Evolutionary conservation across 208 protist species (phyloP).

Genomic region (Crithidia acanthocephali): DNA sequence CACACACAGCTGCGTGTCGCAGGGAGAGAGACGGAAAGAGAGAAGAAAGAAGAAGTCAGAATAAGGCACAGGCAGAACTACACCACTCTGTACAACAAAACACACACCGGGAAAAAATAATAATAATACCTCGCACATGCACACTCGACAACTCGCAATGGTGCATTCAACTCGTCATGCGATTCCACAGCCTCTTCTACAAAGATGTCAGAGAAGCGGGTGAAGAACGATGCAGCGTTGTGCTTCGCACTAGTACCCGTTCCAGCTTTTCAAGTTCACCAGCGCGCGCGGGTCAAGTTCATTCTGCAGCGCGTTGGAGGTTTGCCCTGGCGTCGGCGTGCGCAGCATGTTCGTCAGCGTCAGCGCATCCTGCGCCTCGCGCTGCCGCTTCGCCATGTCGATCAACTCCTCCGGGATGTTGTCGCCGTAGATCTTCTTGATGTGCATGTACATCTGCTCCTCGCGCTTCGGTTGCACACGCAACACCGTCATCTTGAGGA

Average conservation of each 20-base stretch:
- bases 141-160: too few species aligned
- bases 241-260: constrained; percentile 48
- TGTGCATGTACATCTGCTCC: constrained; percentile 86
- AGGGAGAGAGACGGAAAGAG: too few species aligned
- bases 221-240: neutral
- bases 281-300: constrained; percentile 78
- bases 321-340: constrained; percentile 80
- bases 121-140: too few species aligned
- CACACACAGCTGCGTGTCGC: too few species aligned
- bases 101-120: too few species aligned
- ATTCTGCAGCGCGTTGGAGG: constrained; percentile 78
- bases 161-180: too few species aligned
- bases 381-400: constrained; percentile 62
- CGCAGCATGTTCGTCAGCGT: constrained; percentile 78
- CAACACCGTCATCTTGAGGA: constrained; percentile 75
- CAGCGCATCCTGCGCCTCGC: constrained; percentile 79
- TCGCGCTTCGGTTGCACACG: constrained; percentile 84
- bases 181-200: too few species aligned
- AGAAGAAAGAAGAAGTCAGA: too few species aligned
- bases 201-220: neutral
- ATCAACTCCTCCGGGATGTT: constrained; percentile 76
- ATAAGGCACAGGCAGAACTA: too few species aligned
- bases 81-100: too few species aligned
- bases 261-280: constrained; percentile 68
- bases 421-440: constrained; percentile 73